These are phyloP conservation scores for Lanmaoa rubissima DNA, from an alignment of 768 basidiomycete genomes.

Conservation along the genomic window DNA sequence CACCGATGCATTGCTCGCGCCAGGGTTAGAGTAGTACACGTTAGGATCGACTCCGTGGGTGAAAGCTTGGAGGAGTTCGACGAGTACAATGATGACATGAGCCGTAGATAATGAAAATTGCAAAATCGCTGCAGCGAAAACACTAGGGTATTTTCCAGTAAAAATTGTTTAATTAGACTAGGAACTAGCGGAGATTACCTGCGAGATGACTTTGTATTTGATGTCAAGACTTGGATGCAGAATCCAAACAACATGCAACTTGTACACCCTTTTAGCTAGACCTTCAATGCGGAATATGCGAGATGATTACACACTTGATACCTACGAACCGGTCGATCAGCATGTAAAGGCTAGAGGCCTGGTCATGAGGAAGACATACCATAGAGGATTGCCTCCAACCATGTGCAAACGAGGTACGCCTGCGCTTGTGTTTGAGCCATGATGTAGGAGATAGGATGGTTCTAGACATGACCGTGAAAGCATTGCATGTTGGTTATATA, in stretches of 20 bases:
- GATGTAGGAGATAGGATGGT: not conserved
- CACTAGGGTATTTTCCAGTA: not conserved
- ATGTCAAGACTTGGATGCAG: conserved; percentile 6
- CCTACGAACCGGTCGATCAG: not conserved
- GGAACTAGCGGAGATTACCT: conserved; percentile 1
- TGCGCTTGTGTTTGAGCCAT: conserved; percentile 17
- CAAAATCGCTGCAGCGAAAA: conserved; percentile 13
- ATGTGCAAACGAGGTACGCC: conserved; percentile 15
- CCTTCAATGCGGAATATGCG: too few species aligned
- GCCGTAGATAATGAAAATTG: conserved; percentile 17
- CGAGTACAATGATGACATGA: conserved; percentile 10
- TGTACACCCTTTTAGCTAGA: not conserved
- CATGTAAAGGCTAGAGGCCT: not conserved
- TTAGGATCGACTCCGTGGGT: not conserved
- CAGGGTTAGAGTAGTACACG: conserved; percentile 7
- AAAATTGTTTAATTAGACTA: not conserved
- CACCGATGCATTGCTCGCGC: conserved; percentile 5
- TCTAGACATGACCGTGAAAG: not conserved
- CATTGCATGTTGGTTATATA: not conserved
- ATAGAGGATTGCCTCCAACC: conserved; percentile 20
- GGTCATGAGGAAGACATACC: conserved; percentile 3
- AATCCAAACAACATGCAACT: conserved; percentile 16
- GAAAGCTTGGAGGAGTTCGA: conserved; percentile 19
- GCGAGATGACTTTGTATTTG: conserved; percentile 1
- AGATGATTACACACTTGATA: conserved; percentile 7